These are phyloP conservation scores for Phaeoacremonium minimum DNA, from an alignment of 2,329 filamentous ascomycete species.

Conservation along the genomic window DNA sequence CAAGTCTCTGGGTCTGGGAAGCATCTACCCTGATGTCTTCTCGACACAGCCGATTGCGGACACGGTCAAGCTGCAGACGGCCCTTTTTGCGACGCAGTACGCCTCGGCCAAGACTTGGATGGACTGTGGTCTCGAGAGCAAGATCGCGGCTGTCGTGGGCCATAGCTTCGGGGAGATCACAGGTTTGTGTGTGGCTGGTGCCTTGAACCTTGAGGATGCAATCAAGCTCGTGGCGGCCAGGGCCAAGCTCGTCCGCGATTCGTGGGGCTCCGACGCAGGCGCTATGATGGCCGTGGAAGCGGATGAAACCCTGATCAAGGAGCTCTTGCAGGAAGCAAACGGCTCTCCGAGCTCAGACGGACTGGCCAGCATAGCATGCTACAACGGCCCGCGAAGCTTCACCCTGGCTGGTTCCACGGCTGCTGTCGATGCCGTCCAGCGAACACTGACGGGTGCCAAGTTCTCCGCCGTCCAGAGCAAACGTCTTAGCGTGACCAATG, in stretches of 20 bases:
- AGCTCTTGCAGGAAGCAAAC: constrained; percentile 12
- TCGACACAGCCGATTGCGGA: constrained; percentile 14
- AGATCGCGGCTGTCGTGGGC: constrained; percentile 23
- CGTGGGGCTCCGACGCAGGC: constrained; percentile 29
- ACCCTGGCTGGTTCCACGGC: constrained; percentile 31
- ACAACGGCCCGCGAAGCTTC: constrained; percentile 36
- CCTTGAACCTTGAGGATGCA: constrained; percentile 22
- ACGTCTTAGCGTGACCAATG: constrained; percentile 37
- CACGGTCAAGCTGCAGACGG: constrained; percentile 27
- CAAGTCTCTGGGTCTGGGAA: constrained; percentile 10
- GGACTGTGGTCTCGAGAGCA: constrained; percentile 22
- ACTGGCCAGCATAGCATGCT: constrained; percentile 36
- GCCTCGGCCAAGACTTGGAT: constrained; percentile 28
- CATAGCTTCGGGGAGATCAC: constrained; percentile 38
- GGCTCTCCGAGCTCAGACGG: not conserved
- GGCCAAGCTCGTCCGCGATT: constrained; percentile 21
- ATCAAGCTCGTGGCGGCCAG: constrained; percentile 21
- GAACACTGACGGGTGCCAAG: no score
- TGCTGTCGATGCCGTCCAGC: constrained; percentile 23
- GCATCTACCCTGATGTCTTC: constrained; percentile 28
- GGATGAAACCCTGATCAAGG: constrained; percentile 16
- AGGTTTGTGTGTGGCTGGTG: constrained; percentile 28
- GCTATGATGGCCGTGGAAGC: constrained; percentile 33
- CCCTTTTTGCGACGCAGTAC: constrained; percentile 34
- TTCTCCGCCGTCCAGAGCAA: constrained; percentile 18